These are phyloP conservation scores for Pestalotiopsis sp. DNA, from an alignment of 2,329 filamentous ascomycete species.

Conservation along the genomic window DNA sequence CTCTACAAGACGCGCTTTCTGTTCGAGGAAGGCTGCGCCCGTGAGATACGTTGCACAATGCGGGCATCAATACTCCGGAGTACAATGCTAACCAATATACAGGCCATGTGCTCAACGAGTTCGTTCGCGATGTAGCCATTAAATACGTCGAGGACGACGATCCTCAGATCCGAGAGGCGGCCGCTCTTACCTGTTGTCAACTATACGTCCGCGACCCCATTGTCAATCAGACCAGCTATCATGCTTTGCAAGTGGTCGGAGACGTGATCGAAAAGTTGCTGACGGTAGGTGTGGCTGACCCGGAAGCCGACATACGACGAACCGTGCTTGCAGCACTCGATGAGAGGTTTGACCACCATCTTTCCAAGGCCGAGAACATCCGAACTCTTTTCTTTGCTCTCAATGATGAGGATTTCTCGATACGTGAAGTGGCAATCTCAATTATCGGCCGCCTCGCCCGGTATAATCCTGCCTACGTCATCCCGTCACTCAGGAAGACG, in stretches of 20 bases:
- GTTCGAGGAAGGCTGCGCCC: not conserved
- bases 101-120: slow-evolving; percentile 93
- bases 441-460: slow-evolving; percentile 92
- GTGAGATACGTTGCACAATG: not conserved
- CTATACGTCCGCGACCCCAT: slow-evolving; percentile 96
- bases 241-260: slow-evolving; percentile 94
- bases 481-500: slow-evolving; percentile 91
- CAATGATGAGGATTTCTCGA: slow-evolving; percentile 91
- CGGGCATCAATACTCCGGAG: not conserved
- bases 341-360: slow-evolving; percentile 89
- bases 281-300: slow-evolving; percentile 91
- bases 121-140: slow-evolving; percentile 96
- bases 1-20: not conserved
- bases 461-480: slow-evolving; percentile 95
- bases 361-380: slow-evolving; percentile 98
- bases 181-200: slow-evolving; percentile 95
- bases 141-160: slow-evolving; percentile 98
- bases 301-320: slow-evolving; percentile 82
- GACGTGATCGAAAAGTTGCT: slow-evolving; percentile 97
- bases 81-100: slow-evolving; percentile 11
- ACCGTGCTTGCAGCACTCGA: slow-evolving; percentile 90
- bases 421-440: slow-evolving; percentile 91
- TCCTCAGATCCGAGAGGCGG: slow-evolving; percentile 88
- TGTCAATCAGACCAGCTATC: slow-evolving; percentile 95
- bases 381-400: slow-evolving; percentile 92